Evolutionary conservation across 441 rosid genomes (phyloP).

Genomic region (Monsonia emarginata): DNA sequence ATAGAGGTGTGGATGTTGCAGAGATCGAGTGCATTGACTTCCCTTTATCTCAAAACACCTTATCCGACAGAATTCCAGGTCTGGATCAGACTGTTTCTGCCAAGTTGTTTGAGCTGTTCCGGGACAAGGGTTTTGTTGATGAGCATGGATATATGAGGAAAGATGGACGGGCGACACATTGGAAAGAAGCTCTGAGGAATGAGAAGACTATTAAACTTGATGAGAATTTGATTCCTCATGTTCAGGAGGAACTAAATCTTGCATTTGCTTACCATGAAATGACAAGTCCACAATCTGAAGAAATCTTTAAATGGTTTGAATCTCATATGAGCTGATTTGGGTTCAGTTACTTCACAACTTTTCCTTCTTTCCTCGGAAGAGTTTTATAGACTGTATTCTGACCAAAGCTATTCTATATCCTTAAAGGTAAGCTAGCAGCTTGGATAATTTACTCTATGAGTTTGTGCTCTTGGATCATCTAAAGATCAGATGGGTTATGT

Average conservation of each 20-base stretch:
- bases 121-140: conserved; percentile 48
- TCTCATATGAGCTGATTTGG: conserved; percentile 45
- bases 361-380: conserved; percentile 8
- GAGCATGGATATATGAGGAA: conserved; percentile 59
- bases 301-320: conserved; percentile 77
- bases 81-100: conserved; percentile 36
- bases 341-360: no score
- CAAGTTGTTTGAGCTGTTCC: conserved; percentile 44
- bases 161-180: conserved; percentile 56
- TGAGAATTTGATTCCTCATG: conserved; percentile 42
- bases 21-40: conserved; percentile 64
- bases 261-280: conserved; percentile 78
- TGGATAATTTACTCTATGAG: background rate
- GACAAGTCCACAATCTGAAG: conserved; percentile 73
- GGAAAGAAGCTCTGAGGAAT: conserved; percentile 46
- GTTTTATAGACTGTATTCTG: conserved; percentile 1
- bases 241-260: conserved; percentile 73
- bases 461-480: background rate
- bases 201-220: conserved; percentile 28
- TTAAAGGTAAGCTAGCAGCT: background rate
- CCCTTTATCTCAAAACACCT: conserved; percentile 37
- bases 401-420: background rate
- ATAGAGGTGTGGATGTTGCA: conserved; percentile 57
- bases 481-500: background rate
- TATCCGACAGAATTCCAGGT: conserved; percentile 60